Evolutionary conservation across 352 stramenopile species (phyloP), one percentile per base, ranked within the genome.

Genomic region (Pythium angustatum): DNA sequence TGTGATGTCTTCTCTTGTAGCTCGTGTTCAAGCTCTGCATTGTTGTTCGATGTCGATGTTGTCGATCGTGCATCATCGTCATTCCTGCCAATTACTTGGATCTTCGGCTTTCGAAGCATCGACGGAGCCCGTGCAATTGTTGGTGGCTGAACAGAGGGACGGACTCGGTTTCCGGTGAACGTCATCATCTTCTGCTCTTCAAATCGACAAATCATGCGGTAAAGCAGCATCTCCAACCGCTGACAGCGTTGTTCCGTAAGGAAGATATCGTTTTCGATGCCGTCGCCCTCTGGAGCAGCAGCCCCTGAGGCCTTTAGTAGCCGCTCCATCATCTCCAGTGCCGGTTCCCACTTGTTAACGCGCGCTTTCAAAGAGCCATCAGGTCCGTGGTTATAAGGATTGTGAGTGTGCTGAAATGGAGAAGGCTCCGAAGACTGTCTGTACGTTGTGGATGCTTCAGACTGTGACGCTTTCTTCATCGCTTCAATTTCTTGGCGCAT

Each of bases 191-290:
- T 91, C 52, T 91, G 88, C 61, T 94, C 85, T 71, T 94, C 85
- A 61, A 88, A 90, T 8, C 85, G 80, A 45, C 85, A 94, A 55
- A 94, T 90, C 83, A 94, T 94, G 12, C 85, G 78, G 57, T 94
- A 94, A 19, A 94, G 66, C 26, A 94, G 66, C 81, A 94, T 91
- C 41, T 94, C 85, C 34, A 94, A 62, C 30, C 85, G 75, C 26
- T 90, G 80, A 14, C 82, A 91, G 11, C 85, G 80, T 31, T 79
- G 54, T 27, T 87, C 75, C 3, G 86, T 69, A 9, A 76, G 61
- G 58, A 81, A 72, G 26, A 66, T 65, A 38, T 76, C 66, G 41
- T 78, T 62, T 33, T 78, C 63, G 2, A 78, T 70, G 21, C 70
- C 73, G 21, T 76, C 53, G 47, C 88, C 78, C 1, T 58, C 68